Conservation (phyloP, 169 alveolate species). For the Plasmodium adleri region DNA sequence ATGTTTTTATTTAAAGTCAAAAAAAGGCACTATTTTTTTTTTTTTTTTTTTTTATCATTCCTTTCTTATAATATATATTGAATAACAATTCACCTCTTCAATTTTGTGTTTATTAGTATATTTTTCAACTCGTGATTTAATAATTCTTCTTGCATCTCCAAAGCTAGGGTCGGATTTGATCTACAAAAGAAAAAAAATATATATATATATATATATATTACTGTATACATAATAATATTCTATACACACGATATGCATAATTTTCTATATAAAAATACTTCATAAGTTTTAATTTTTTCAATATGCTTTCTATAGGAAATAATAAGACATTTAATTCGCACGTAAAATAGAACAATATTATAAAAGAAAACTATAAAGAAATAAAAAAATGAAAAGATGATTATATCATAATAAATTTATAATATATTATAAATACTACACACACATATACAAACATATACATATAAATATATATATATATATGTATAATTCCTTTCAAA, state of each 20-base stretch:
- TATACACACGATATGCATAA: not conserved
- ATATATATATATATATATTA: not conserved
- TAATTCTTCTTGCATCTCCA: conserved; percentile 69
- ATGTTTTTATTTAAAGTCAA: not conserved
- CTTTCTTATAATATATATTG: too few species aligned
- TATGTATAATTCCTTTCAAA: not conserved
- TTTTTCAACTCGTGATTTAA: conserved; percentile 57
- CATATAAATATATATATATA: too few species aligned
- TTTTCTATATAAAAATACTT: conserved; percentile 12
- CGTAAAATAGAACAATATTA: conserved; percentile 49
- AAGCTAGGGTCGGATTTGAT: conserved; percentile 53
- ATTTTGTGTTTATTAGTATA: conserved; percentile 27
- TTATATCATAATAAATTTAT: not conserved
- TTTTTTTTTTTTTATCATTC: not conserved
- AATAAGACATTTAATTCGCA: conserved; percentile 35
- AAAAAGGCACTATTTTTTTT: not conserved
- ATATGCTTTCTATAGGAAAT: conserved; percentile 63
- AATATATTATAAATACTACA: not conserved
- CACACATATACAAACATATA: too few species aligned
- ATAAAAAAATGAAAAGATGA: not conserved
- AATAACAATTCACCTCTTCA: conserved; percentile 22
- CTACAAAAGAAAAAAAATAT: not conserved
- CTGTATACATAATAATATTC: not conserved
- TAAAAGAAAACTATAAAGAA: conserved; percentile 38
- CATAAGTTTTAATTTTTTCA: conserved; percentile 68